These are phyloP conservation scores for Cytospora mali DNA, from an alignment of 2,329 filamentous ascomycete genomes.

Conservation along the genomic window DNA sequence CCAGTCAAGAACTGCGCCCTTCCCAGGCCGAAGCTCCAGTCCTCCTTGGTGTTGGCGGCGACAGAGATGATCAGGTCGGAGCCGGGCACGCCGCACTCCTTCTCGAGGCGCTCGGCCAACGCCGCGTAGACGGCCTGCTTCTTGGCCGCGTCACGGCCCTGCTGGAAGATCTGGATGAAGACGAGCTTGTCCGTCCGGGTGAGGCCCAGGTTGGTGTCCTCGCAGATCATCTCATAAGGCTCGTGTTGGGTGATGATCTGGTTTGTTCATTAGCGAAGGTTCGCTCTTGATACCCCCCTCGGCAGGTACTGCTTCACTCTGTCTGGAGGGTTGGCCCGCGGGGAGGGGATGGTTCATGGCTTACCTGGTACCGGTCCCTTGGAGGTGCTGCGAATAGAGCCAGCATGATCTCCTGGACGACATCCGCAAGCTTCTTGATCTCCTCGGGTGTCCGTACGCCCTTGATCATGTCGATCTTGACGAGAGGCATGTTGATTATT, in stretches of 20 bases:
- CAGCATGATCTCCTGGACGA: neutral
- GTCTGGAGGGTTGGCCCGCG: too few species aligned
- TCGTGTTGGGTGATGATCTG: neutral
- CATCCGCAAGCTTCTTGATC: neutral
- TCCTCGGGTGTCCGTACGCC: neutral
- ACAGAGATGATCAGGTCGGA: neutral
- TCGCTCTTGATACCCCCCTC: neutral
- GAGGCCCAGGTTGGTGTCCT: neutral
- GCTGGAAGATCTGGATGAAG: conserved; percentile 1
- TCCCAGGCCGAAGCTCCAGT: neutral
- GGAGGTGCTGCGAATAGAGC: neutral
- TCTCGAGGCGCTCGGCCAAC: neutral
- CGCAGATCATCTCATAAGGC: neutral
- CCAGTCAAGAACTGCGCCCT: conserved; percentile 1
- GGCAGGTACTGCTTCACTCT: neutral
- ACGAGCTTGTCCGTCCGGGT: conserved; percentile 2
- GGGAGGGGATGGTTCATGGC: too few species aligned
- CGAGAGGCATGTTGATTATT: neutral
- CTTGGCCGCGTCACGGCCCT: neutral
- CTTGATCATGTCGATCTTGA: conserved; percentile 1
- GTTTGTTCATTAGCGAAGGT: neutral
- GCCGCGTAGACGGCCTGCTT: conserved; percentile 1
- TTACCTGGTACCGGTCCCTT: neutral
- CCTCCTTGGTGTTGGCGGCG: neutral
- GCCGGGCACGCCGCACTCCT: neutral